Percentiles rank a stretch among this genome's conserved stretches.
Conservation (phyloP, 805 yeast species). For the Limtongia smithiae region DNA sequence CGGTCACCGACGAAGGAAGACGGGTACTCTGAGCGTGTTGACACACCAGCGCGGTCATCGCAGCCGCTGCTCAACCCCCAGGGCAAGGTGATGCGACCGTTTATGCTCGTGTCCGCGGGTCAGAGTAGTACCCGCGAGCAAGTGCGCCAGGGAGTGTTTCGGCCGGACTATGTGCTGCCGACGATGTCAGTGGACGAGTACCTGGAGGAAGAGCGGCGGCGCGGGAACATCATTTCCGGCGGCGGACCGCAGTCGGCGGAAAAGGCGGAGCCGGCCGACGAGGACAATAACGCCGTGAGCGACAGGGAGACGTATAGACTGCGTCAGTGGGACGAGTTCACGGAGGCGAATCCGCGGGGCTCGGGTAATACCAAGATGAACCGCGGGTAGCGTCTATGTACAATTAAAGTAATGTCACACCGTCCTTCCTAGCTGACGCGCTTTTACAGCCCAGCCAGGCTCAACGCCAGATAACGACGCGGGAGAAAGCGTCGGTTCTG, state of each 20-base stretch:
- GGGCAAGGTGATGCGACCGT: slow-evolving; percentile 82
- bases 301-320: slow-evolving; percentile 69
- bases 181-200: slow-evolving; percentile 93
- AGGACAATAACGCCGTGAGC: slow-evolving; percentile 57
- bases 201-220: slow-evolving; percentile 75
- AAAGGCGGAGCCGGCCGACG: slow-evolving; percentile 52
- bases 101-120: slow-evolving; percentile 58
- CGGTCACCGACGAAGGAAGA: slow-evolving; percentile 30
- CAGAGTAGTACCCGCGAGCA: no score
- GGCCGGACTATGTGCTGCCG: slow-evolving; percentile 90
- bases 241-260: slow-evolving; percentile 31
- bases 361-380: slow-evolving; percentile 77
- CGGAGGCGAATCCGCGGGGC: slow-evolving; percentile 79
- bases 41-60: slow-evolving; percentile 35
- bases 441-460: slow-evolving; percentile 31
- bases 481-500: slow-evolving; percentile 11
- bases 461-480: slow-evolving; percentile 29
- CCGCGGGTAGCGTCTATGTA: slow-evolving; percentile 45
- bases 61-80: slow-evolving; percentile 56
- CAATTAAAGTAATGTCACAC: not conserved
- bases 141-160: slow-evolving; percentile 63
- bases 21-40: slow-evolving; percentile 64
- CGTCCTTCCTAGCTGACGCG: no score
- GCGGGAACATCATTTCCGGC: slow-evolving; percentile 65
- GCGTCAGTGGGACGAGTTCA: slow-evolving; percentile 91